Evolutionary conservation across 306 rosid genomes (phyloP), one percentile per base, ranked within the genome.

Genomic region (Neltuma alba): DNA sequence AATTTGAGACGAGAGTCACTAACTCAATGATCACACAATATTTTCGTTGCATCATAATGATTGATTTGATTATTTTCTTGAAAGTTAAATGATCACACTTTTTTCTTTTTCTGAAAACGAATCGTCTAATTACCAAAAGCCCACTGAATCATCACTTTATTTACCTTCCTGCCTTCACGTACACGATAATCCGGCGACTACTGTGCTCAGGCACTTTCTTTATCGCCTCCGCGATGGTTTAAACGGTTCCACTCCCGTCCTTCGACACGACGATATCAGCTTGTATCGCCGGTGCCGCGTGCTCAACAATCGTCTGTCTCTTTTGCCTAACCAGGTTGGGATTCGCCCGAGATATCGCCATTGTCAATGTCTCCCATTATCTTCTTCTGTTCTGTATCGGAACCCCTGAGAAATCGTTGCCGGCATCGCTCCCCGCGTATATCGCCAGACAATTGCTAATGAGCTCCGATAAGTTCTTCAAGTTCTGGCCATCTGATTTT

Each of bases 91-190:
- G 2, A 0, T 10, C 34, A 0, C 30, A n/a, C 62, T 10, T n/a
- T n/a, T n/a, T 7, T 0, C 34, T 11, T 38, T 16, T 2, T 8
- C 37, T 11, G 20, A 64, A 34, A 36, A 64, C 70, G 28, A 68
- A 42, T 20, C 18, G 74, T 2, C 14, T 28, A 12, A 69, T 69
- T 69, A 42, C 34, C 9, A 54, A 25, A 25, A 71, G 1, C 9
- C 8, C 38, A 33, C n/a, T 0, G 3, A 37, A 47, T 15, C 7
- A 20, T 52, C 9, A n/a, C 21, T 50, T 36, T 36, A 80, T 16
- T 88, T 89, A 95, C 99, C 96, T 96, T 93, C 99, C 99, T 82
- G 93, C 94, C 85, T n/a, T 93, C 68, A 96, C 81, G 87, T 93
- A 89, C 64, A 96, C 89, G 52, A 93, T 66, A 36, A 85, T 78